Conservation (phyloP, 768 basidiomycete species). For the Leccinum fibrillosum region DNA sequence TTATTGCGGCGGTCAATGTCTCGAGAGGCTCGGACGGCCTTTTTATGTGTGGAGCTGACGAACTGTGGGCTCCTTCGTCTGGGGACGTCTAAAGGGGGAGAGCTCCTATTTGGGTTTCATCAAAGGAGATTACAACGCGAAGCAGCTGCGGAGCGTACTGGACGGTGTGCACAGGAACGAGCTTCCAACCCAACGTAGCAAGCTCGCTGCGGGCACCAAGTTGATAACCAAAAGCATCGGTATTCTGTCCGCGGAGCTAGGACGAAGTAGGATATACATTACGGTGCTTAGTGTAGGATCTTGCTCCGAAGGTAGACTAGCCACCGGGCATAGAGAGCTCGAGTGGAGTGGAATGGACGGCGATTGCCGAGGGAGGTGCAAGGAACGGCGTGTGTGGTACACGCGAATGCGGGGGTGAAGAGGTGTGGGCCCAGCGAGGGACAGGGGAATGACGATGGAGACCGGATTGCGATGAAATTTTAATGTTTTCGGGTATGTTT, state of each 20-base stretch:
- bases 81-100: background rate
- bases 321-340: background rate
- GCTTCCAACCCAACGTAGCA: constrained; percentile 7
- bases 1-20: background rate
- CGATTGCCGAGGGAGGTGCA: constrained; percentile 12
- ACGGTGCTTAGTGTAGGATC: background rate
- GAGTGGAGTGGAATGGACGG: constrained; percentile 9
- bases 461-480: constrained; percentile 3
- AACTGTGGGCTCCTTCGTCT: background rate
- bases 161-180: background rate
- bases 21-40: background rate
- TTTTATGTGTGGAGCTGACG: background rate
- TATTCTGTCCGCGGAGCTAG: constrained; percentile 13
- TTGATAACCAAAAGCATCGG: constrained; percentile 2
- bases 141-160: background rate
- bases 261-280: background rate
- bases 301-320: background rate
- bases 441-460: background rate
- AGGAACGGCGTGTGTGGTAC: background rate
- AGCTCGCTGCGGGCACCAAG: background rate
- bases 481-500: background rate
- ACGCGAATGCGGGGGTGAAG: background rate
- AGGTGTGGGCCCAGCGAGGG: background rate
- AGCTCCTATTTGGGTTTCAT: background rate
- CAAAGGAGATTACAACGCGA: background rate